A percentile compares a stretch with the other conserved stretches of the same genome.
Conservation (phyloP, 768 basidiomycete species). For the Rubroboletus pulcherrimus region DNA sequence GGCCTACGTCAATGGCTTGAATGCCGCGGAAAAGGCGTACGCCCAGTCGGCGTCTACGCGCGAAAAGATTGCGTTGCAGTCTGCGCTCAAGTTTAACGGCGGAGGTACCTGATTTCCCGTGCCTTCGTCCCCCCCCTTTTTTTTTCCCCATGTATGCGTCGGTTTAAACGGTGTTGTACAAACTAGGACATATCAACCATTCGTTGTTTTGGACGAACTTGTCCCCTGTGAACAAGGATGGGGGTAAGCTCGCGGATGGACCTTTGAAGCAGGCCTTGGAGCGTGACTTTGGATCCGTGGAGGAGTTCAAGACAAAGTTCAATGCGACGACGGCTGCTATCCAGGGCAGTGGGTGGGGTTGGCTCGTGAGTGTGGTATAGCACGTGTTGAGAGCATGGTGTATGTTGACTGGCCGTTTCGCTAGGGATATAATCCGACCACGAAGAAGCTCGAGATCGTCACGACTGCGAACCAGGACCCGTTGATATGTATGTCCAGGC, state of each 20-base stretch:
- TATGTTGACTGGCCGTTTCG: background rate
- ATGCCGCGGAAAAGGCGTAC: conserved; percentile 87
- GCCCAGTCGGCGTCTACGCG: conserved; percentile 59
- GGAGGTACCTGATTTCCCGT: conserved; percentile 51
- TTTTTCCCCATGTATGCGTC: background rate
- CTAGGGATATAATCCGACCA: conserved; percentile 65
- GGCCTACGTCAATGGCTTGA: conserved; percentile 91
- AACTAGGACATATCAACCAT: conserved; percentile 83
- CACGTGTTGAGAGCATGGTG: background rate
- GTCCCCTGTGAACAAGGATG: conserved; percentile 61
- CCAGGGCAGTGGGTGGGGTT: conserved; percentile 98
- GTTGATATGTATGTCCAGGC: conserved; percentile 48
- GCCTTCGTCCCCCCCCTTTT: background rate
- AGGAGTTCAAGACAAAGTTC: conserved; percentile 80
- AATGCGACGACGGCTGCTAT: conserved; percentile 87
- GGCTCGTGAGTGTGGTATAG: conserved; percentile 60
- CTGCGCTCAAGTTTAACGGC: conserved; percentile 97
- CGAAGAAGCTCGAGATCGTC: conserved; percentile 79
- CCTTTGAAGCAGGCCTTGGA: conserved; percentile 73
- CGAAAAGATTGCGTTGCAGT: conserved; percentile 79
- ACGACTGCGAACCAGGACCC: conserved; percentile 98
- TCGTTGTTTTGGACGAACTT: conserved; percentile 98
- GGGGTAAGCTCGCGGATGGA: conserved; percentile 62
- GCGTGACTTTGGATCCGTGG: conserved; percentile 82
- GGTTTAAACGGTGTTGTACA: background rate